Evolutionary conservation across 2,329 filamentous ascomycete genomes (phyloP).

Genomic region (Penicillium sp.): DNA sequence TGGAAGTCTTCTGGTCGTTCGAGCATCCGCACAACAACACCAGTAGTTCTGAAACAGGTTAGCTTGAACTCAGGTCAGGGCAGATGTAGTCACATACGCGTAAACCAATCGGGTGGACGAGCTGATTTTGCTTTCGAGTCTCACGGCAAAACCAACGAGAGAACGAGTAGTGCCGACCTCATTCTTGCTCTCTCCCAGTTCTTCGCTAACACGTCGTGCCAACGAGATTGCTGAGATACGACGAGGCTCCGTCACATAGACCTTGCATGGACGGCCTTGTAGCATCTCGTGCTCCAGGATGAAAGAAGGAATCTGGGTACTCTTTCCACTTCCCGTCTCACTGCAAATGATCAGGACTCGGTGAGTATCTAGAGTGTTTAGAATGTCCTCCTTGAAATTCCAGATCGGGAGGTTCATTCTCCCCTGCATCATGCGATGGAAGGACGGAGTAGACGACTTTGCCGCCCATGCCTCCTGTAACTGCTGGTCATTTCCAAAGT

Average conservation of each 20-base stretch:
- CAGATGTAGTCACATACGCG: slow-evolving; percentile 55
- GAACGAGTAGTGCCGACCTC: slow-evolving; percentile 80
- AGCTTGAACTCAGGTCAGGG: not conserved
- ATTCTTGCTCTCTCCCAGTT: slow-evolving; percentile 76
- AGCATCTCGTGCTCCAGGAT: slow-evolving; percentile 83
- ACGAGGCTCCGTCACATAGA: slow-evolving; percentile 92
- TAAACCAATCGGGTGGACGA: slow-evolving; percentile 81
- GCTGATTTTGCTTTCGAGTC: slow-evolving; percentile 81
- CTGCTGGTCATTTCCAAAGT: slow-evolving; percentile 33
- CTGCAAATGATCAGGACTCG: slow-evolving; percentile 92
- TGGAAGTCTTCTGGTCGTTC: slow-evolving; percentile 80
- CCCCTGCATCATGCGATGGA: slow-evolving; percentile 71
- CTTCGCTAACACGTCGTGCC: slow-evolving; percentile 87
- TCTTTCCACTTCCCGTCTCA: slow-evolving; percentile 95
- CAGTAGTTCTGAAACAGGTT: slow-evolving; percentile 47
- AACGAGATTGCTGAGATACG: slow-evolving; percentile 95
- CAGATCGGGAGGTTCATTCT: slow-evolving; percentile 86
- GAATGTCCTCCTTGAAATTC: slow-evolving; percentile 71
- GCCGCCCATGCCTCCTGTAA: slow-evolving; percentile 50
- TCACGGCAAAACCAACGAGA: slow-evolving; percentile 88
- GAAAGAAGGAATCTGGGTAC: slow-evolving; percentile 93
- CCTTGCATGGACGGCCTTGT: slow-evolving; percentile 75
- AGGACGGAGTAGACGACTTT: slow-evolving; percentile 52
- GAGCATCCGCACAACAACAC: slow-evolving; percentile 97
- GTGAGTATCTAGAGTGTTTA: slow-evolving; percentile 69